A percentile compares a stretch with the other conserved stretches of the same genome.
Conservation (phyloP, 495 filamentous ascomycete species). For the Extremus antarcticus region DNA sequence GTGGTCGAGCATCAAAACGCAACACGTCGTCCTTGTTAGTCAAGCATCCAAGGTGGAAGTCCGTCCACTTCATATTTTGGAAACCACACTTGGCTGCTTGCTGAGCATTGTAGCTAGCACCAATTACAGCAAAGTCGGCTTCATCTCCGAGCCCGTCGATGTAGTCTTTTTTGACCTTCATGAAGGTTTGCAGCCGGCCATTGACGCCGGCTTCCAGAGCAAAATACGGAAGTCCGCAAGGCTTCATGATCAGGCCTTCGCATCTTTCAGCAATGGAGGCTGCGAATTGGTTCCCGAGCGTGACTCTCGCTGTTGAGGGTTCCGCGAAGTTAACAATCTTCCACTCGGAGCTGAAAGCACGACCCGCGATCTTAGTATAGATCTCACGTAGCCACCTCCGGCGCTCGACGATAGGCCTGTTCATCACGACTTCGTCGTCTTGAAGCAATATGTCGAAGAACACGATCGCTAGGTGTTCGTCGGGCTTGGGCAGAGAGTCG, state of each 20-base stretch:
- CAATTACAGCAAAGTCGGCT: conserved; percentile 69
- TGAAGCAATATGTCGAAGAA: conserved; percentile 69
- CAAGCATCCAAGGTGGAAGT: conserved; percentile 69
- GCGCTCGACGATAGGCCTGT: conserved; percentile 48
- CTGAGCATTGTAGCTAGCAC: conserved; percentile 52
- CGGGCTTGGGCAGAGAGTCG: conserved; percentile 60
- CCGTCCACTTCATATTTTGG: conserved; percentile 54
- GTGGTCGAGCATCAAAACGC: conserved; percentile 42
- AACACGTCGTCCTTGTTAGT: conserved; percentile 56
- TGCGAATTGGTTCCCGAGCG: conserved; percentile 52
- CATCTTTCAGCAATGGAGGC: conserved; percentile 50
- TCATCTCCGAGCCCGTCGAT: conserved; percentile 70
- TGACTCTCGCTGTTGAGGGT: conserved; percentile 24
- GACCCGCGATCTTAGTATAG: conserved; percentile 44
- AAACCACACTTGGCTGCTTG: conserved; percentile 41
- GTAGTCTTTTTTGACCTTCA: conserved; percentile 89
- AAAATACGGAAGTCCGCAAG: conserved; percentile 67
- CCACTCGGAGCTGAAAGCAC: conserved; percentile 50
- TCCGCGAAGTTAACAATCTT: conserved; percentile 48
- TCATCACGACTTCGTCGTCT: conserved; percentile 56
- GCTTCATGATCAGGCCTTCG: conserved; percentile 74
- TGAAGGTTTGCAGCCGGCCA: conserved; percentile 42
- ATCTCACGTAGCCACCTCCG: conserved; percentile 48
- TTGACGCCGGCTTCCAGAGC: conserved; percentile 14
- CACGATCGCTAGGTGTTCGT: conserved; percentile 74